Evolutionary conservation across 2,329 filamentous ascomycete genomes (phyloP), one percentile per base, ranked within the genome.

Genomic region (Aaosphaeria pasadenensis): DNA sequence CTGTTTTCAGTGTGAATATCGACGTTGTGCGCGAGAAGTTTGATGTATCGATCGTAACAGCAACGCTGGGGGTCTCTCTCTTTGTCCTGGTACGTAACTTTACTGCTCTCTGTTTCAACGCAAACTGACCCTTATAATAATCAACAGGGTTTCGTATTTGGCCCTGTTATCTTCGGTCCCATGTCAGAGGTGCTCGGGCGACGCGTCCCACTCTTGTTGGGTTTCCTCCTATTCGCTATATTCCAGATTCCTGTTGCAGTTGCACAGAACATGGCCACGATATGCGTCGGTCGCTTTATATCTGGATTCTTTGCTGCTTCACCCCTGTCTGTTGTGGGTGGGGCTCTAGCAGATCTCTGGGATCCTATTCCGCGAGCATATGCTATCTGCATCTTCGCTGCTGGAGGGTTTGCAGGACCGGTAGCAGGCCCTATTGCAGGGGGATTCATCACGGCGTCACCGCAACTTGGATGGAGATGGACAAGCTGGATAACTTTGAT

Each of bases 1-100:
- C 75, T 5, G 71, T 80, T 58, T 88, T 85, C 63, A 82, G 84
- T 7, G 75, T 83, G 0, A 85, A 81, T 6, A 81, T 81, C 1
- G 39, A 39, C 0, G 74, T 81, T 49, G 74, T 88, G 1, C 71
- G 78, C 11, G 49, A 72, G 5, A 66, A 78, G 30, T 81, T 79
- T 45, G 51, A 71, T 3, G 71, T 79, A 7, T 66, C 72, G 11
- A 60, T 57, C 11, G 73, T 78, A 47, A 72, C 77, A 5, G 64
- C 73, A 7, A 77, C 73, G 0, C 66, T 81, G 1, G 78, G 78
- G 13, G 74, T 78, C 5, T 69, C 75, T 0, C 58, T 81, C 24
- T 71, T 81, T 7, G 64, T 82, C 1, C 47, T 69, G 39, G 64
- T 67, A 57, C 7, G 59, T 39, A 11, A 7, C 6, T 40, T 9